These are phyloP conservation scores for Fusarium sp. DNA, from an alignment of 2,329 filamentous ascomycete genomes.

Conservation along the genomic window DNA sequence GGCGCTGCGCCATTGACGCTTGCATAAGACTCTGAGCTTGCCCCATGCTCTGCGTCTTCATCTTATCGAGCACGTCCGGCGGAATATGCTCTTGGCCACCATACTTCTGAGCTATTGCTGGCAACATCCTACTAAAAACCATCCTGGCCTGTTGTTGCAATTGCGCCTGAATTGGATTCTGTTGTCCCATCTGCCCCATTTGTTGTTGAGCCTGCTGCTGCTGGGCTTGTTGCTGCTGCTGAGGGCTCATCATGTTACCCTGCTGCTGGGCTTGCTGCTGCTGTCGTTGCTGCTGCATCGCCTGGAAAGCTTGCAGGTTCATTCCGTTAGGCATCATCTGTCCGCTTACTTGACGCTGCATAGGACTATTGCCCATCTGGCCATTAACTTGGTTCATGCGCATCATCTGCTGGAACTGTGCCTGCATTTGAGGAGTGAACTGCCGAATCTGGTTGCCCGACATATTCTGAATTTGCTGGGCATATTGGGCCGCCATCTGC, in stretches of 20 bases:
- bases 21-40: conserved; percentile 52
- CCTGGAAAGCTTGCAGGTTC: conserved; percentile 52
- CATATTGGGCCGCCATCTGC: conserved; percentile 55
- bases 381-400: conserved; percentile 49
- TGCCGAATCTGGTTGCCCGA: conserved; percentile 48
- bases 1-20: conserved; percentile 45
- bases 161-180: conserved; percentile 45
- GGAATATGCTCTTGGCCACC: conserved; percentile 58
- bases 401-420: conserved; percentile 50
- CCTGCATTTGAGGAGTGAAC: conserved; percentile 48
- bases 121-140: conserved; percentile 54
- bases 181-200: conserved; percentile 43
- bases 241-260: conserved; percentile 54
- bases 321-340: conserved; percentile 55
- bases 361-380: conserved; percentile 42
- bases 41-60: conserved; percentile 54
- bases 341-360: conserved; percentile 45
- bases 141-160: conserved; percentile 47
- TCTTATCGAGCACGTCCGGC: conserved; percentile 53
- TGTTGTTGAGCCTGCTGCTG: conserved; percentile 47
- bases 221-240: conserved; percentile 47
- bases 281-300: conserved; percentile 52
- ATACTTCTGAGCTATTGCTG: conserved; percentile 46
- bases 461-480: conserved; percentile 55
- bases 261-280: conserved; percentile 48